Percentiles rank a stretch among this genome's conserved stretches.
These are phyloP conservation scores for Termitomyces sp. DNA, from an alignment of 768 basidiomycete genomes.

Conservation along the genomic window DNA sequence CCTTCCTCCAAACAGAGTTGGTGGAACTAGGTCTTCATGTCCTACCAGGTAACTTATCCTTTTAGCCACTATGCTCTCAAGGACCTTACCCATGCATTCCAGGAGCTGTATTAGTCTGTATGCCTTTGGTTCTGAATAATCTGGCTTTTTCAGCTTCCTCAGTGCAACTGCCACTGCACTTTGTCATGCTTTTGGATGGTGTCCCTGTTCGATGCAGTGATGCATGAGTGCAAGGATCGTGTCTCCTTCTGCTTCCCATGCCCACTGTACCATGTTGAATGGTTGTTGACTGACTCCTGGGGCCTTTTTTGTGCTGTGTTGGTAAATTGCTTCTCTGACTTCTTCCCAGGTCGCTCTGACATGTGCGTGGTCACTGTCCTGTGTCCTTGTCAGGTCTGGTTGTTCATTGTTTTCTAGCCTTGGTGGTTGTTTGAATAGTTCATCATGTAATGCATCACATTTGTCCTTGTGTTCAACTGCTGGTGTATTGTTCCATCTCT, in stretches of 20 bases:
- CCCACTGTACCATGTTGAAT: neutral
- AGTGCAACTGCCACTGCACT: neutral
- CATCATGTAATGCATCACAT: too few species aligned
- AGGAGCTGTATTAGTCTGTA: neutral
- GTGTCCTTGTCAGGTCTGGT: neutral
- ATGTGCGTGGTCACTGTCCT: too few species aligned
- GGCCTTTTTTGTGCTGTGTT: too few species aligned
- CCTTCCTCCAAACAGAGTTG: too few species aligned
- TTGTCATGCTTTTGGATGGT: neutral
- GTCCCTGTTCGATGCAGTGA: neutral
- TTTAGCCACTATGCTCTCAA: neutral
- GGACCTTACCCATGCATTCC: neutral
- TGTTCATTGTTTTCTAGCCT: neutral
- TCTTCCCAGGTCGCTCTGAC: too few species aligned
- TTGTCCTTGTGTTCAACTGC: too few species aligned
- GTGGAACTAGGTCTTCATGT: too few species aligned
- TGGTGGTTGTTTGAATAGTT: neutral
- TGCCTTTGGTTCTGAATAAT: neutral
- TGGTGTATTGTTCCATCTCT: too few species aligned
- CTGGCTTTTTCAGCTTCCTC: neutral
- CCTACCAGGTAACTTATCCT: too few species aligned
- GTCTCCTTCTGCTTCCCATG: neutral
- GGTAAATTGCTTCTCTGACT: neutral
- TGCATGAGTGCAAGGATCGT: neutral
- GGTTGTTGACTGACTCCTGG: neutral